Percentiles rank a stretch among this genome's conserved stretches.
Evolutionary conservation across 495 filamentous ascomycete species (phyloP).

Genomic region (Podospora fimiseda): DNA sequence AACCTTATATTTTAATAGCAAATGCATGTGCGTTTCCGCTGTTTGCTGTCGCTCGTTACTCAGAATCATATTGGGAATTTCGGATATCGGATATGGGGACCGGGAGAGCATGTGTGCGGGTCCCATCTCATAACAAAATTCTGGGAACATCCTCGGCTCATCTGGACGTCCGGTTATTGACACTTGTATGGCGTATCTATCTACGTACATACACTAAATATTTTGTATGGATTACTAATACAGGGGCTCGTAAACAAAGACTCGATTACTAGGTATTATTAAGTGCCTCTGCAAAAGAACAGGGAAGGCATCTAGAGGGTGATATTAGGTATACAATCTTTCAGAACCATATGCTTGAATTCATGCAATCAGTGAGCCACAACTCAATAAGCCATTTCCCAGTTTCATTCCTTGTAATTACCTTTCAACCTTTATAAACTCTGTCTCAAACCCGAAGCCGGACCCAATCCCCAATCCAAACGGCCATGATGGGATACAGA

Average conservation of each 20-base stretch:
- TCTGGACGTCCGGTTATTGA: background rate
- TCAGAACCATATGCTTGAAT: too few relatives aligned
- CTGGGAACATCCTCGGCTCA: slow-evolving; percentile 9
- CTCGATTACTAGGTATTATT: background rate
- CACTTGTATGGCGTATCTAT: too few relatives aligned
- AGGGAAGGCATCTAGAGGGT: too few relatives aligned
- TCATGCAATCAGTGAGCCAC: too few relatives aligned
- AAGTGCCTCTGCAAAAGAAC: too few relatives aligned
- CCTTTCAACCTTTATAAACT: background rate
- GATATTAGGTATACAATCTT: too few relatives aligned
- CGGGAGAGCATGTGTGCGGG: slow-evolving; percentile 8
- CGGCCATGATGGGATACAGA: background rate
- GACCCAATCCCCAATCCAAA: background rate
- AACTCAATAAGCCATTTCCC: too few relatives aligned
- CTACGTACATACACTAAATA: too few relatives aligned
- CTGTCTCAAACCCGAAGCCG: background rate
- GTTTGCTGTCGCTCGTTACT: too few relatives aligned
- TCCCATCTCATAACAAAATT: background rate
- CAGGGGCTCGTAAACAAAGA: background rate
- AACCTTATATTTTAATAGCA: too few relatives aligned
- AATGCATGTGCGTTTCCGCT: background rate
- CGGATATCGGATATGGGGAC: background rate
- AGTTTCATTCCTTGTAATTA: background rate
- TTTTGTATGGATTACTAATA: background rate
- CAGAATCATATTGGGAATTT: too few relatives aligned